Evolutionary conservation across 1,139 yeast species (phyloP).

Genomic region (Arxiozyma slooffiae): DNA sequence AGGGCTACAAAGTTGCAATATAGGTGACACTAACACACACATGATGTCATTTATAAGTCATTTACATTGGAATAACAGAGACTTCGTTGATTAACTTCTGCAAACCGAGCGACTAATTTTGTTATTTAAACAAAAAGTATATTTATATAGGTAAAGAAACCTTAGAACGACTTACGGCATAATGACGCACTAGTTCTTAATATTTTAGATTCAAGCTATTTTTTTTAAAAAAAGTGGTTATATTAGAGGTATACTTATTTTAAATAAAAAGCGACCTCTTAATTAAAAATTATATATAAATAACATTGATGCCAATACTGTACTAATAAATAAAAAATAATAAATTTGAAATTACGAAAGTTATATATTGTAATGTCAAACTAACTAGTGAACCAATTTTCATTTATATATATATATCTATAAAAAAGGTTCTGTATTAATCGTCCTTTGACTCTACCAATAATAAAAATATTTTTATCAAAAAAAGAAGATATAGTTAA

Average conservation of each 20-base stretch:
- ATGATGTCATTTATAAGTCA: too few relatives aligned
- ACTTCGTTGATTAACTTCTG: too few relatives aligned
- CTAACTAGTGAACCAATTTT: slow-evolving; percentile 84
- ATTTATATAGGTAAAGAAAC: too few relatives aligned
- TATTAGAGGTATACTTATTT: slow-evolving; percentile 20
- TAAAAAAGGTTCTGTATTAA: slow-evolving; percentile 79
- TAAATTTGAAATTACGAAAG: slow-evolving; percentile 1
- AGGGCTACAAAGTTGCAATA: too few relatives aligned
- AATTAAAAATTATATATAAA: neutral
- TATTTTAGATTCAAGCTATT: too few relatives aligned
- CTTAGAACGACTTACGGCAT: too few relatives aligned
- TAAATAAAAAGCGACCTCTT: slow-evolving; percentile 11
- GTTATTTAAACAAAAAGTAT: too few relatives aligned
- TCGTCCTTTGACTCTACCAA: slow-evolving; percentile 51
- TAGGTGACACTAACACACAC: too few relatives aligned
- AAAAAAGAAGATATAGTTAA: slow-evolving; percentile 9
- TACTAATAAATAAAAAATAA: neutral
- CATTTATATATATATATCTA: slow-evolving; percentile 59
- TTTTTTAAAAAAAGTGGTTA: slow-evolving; percentile 19
- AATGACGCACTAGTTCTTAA: too few relatives aligned
- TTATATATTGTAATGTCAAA: slow-evolving; percentile 69
- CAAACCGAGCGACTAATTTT: too few relatives aligned
- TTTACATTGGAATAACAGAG: too few relatives aligned
- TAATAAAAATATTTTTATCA: slow-evolving; percentile 6
- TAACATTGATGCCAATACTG: neutral